Conservation (phyloP, 169 alveolate genomes). For the Cryptosporidium andersoni region DNA sequence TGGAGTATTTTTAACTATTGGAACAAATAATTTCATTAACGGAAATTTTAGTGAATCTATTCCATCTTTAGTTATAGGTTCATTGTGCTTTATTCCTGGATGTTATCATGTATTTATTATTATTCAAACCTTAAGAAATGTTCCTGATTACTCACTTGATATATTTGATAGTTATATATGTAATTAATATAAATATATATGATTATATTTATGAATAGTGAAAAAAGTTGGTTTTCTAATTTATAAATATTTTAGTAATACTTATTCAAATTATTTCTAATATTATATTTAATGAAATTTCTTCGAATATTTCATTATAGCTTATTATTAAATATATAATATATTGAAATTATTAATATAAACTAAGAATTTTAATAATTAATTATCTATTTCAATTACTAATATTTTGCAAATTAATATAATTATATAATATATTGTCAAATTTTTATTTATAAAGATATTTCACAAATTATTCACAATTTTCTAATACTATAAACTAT, state of each 20-base stretch:
- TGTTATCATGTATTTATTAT: conserved; percentile 75
- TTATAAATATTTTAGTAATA: background rate
- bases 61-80: conserved; percentile 75
- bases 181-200: background rate
- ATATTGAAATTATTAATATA: too few relatives aligned
- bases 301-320: too few relatives aligned
- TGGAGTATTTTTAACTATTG: conserved; percentile 51
- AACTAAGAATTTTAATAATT: too few relatives aligned
- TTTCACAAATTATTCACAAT: too few relatives aligned
- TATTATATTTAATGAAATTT: background rate
- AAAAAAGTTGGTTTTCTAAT: background rate
- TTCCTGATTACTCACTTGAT: conserved; percentile 73
- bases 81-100: conserved; percentile 78
- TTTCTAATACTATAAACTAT: too few relatives aligned
- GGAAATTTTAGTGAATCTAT: conserved; percentile 26
- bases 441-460: too few relatives aligned
- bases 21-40: conserved; percentile 20
- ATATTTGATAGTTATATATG: conserved; percentile 4
- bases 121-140: conserved; percentile 75
- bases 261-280: background rate
- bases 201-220: background rate
- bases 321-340: too few relatives aligned
- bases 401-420: too few relatives aligned
- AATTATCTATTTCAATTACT: too few relatives aligned
- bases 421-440: too few relatives aligned